phyloP scores from a whole-genome alignment of 2,329 filamentous ascomycete genomes.

The Diplodia sapinea region DNA sequence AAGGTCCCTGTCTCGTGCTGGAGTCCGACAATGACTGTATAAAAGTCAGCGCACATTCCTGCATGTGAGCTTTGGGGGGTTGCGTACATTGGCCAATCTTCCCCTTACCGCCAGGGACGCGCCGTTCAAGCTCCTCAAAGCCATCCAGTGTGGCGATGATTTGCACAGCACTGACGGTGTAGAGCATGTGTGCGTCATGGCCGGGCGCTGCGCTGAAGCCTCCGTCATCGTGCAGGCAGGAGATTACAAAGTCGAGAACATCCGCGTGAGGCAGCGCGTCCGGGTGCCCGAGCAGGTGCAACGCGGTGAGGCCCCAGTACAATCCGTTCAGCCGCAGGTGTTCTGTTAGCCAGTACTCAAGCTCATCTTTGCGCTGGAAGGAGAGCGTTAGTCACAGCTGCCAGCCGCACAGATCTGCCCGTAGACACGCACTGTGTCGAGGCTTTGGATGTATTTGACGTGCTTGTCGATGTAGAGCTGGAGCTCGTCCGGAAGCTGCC shows the following conservation, averaged over 20 bases:
- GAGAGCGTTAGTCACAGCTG: conserved; percentile 32
- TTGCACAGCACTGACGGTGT: conserved; percentile 93
- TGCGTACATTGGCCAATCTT: conserved; percentile 80
- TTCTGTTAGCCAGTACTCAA: conserved; percentile 98
- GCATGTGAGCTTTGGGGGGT: conserved; percentile 6
- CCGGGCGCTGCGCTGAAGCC: conserved; percentile 93
- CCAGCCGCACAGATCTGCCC: conserved; percentile 16
- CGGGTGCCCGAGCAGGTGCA: conserved; percentile 82
- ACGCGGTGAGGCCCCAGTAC: conserved; percentile 92
- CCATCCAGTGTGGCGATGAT: conserved; percentile 87
- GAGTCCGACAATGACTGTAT: conserved; percentile 74
- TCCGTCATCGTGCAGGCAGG: conserved; percentile 86
- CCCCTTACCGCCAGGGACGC: conserved; percentile 68
- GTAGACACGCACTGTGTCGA: conserved; percentile 73
- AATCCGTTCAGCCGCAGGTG: conserved; percentile 93
- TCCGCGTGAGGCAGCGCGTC: conserved; percentile 80
- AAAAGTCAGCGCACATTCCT: conserved; percentile 37
- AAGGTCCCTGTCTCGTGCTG: conserved; percentile 86
- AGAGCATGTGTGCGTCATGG: conserved; percentile 95
- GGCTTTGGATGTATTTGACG: conserved; percentile 88
- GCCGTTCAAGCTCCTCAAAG: conserved; percentile 78
- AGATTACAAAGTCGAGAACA: conserved; percentile 90
- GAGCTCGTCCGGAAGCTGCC: conserved; percentile 53
- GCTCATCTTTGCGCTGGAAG: conserved; percentile 79
- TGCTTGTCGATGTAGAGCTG: conserved; percentile 69